These are phyloP conservation scores for Gossypium australe DNA, from an alignment of 345 rosid genomes.

Conservation along the genomic window DNA sequence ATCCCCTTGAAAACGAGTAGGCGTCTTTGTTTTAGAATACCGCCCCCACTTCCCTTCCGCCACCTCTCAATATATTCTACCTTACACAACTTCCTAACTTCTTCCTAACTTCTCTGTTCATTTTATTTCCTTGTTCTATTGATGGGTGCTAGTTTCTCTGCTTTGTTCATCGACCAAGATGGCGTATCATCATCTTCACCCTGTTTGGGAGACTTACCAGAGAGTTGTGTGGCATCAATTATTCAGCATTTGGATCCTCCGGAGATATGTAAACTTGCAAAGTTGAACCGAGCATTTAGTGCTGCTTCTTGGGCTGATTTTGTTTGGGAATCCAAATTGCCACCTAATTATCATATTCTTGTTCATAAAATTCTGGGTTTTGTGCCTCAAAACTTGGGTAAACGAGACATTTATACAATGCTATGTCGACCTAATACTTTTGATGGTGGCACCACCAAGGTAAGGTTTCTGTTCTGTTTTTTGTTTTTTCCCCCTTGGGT, in stretches of 20 bases:
- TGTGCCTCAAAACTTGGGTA: constrained; percentile 35
- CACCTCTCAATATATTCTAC: background rate
- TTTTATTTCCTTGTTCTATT: background rate
- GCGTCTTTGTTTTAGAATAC: constrained; percentile 5
- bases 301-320: constrained; percentile 92
- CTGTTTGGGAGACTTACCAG: constrained; percentile 77
- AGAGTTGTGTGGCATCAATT: constrained; percentile 70
- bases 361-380: constrained; percentile 48
- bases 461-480: constrained; percentile 11
- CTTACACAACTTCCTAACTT: background rate
- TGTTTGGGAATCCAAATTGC: constrained; percentile 93
- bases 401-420: constrained; percentile 60
- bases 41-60: too few species aligned
- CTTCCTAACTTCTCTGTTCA: constrained; percentile 7
- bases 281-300: constrained; percentile 68
- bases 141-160: constrained; percentile 61
- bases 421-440: constrained; percentile 55
- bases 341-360: constrained; percentile 53
- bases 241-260: constrained; percentile 61
- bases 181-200: constrained; percentile 21
- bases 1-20: background rate
- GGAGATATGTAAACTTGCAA: constrained; percentile 72
- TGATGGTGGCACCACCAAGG: constrained; percentile 75
- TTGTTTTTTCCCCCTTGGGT: background rate
- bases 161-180: constrained; percentile 18